Evolutionary conservation across 2,329 filamentous ascomycete species (phyloP).

Genomic region (Mycosphaerella sp.): DNA sequence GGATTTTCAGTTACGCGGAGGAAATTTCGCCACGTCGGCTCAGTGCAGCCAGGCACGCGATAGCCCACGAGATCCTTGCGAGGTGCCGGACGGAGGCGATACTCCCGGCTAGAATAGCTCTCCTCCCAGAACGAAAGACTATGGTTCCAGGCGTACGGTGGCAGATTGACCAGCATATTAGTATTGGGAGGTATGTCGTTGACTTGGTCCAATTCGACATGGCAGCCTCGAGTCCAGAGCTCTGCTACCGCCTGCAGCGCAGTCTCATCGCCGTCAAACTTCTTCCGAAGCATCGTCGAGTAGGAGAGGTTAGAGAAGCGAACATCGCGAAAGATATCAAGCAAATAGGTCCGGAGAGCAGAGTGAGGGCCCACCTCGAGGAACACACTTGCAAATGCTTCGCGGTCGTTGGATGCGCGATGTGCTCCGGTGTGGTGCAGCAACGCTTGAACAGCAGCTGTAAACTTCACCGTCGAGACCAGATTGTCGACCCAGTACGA

Average conservation of each 20-base stretch:
- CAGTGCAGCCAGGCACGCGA: constrained; percentile 5
- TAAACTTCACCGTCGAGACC: constrained; percentile 11
- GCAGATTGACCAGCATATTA: constrained; percentile 11
- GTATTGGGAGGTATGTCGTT: not conserved
- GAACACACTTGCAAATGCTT: constrained; percentile 2
- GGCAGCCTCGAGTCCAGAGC: constrained; percentile 2
- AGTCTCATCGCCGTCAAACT: not conserved
- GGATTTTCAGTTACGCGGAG: constrained; percentile 8
- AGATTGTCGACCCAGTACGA: constrained; percentile 14
- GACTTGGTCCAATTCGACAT: constrained; percentile 4
- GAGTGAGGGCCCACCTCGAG: constrained; percentile 14
- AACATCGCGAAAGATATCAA: constrained; percentile 8
- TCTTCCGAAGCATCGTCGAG: constrained; percentile 1
- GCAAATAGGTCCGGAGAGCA: constrained; percentile 1
- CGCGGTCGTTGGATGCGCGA: not conserved
- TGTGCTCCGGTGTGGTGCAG: not conserved
- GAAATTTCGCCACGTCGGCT: constrained; percentile 15
- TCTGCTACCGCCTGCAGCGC: constrained; percentile 4
- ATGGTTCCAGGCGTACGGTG: constrained; percentile 16
- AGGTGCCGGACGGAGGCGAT: constrained; percentile 7
- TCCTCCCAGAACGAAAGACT: constrained; percentile 12
- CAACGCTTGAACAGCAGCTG: constrained; percentile 5
- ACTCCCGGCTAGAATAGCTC: constrained; percentile 5
- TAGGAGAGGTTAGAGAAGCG: not conserved
- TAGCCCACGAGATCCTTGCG: constrained; percentile 13